Evolutionary conservation across 2,329 filamentous ascomycete genomes (phyloP), one percentile per base, ranked within the genome.

Genomic region (Lecanicillium sp.): DNA sequence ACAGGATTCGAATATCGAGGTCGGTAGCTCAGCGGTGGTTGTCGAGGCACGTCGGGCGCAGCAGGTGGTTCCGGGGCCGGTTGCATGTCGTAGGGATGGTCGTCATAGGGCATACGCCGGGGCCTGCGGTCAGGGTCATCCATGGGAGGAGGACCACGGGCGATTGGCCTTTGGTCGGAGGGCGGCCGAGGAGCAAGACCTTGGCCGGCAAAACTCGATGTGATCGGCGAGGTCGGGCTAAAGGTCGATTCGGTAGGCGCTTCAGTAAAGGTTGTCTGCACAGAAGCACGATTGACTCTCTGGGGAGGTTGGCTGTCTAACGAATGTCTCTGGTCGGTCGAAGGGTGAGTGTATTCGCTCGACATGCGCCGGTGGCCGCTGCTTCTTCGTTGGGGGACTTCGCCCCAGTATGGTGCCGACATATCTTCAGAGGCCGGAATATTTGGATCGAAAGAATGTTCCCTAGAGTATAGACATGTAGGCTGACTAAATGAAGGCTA

Each of bases 21-120:
- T 44, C 64, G 70, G 56, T 77, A 79, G 53, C 72, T 77, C 27
- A 69, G 51, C 4, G 81, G 77, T 29, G 76, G 76, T 8, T 65
- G 70, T 50, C 68, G 69, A 39, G 80, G 76, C 19, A 70, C 73
- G 47, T 84, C 80, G 46, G 81, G 76, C 25, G 73, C 77, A 36
- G 67, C 63, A 14, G 76, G 70, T 10, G 61, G 66, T 32, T 64
- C 54, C 5, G 62, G 53, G 34, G 56, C 46, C 47, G 49, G 44
- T 37, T 60, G 53, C 28, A 65, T 60, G 45, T 59, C 47, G 12
- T 59, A 55, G 42, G 65, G 55, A 30, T 68, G 65, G 42, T 64
- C 62, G 44, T 64, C 60, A 41, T 47, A 31, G 28, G 39, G 40
- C 47, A 58, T 65, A 33, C 61, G 58, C 39, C 65, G 62, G 44